Conservation (phyloP, 768 basidiomycete species). For the Suillus ampliporus region DNA sequence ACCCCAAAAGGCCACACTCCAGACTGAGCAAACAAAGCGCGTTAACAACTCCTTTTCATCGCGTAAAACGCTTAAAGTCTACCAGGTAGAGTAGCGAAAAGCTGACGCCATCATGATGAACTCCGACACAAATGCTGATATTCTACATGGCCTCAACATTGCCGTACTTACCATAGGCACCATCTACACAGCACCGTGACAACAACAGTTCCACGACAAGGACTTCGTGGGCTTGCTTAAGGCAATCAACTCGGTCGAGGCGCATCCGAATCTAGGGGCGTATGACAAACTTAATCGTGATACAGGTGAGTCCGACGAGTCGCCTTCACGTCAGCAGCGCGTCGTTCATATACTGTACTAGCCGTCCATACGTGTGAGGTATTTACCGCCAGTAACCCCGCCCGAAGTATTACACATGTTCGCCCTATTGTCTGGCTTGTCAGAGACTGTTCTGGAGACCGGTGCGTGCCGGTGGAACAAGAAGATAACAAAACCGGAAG, state of each 20-base stretch:
- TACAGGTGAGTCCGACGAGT: slow-evolving; percentile 63
- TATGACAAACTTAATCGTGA: slow-evolving; percentile 91
- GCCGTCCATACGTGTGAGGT: slow-evolving; percentile 81
- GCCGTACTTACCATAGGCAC: slow-evolving; percentile 97
- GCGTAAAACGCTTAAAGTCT: neutral
- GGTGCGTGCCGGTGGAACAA: no score
- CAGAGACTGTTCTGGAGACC: no score
- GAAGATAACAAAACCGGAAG: no score
- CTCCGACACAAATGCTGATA: slow-evolving; percentile 70
- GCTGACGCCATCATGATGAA: slow-evolving; percentile 86
- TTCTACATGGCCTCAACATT: slow-evolving; percentile 70
- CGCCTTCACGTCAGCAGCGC: neutral
- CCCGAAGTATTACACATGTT: slow-evolving; percentile 31
- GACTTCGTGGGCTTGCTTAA: slow-evolving; percentile 3
- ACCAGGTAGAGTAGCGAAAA: slow-evolving; percentile 86
- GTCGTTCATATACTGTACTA: slow-evolving; percentile 30
- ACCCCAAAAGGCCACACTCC: slow-evolving; percentile 90
- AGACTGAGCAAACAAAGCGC: slow-evolving; percentile 82
- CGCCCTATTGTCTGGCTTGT: slow-evolving; percentile 89
- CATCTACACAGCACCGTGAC: slow-evolving; percentile 47
- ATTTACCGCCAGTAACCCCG: slow-evolving; percentile 59
- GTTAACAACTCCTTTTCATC: slow-evolving; percentile 9
- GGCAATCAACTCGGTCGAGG: slow-evolving; percentile 61
- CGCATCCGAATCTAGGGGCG: slow-evolving; percentile 30
- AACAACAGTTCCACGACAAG: slow-evolving; percentile 4